phyloP scores from a whole-genome alignment of 2,329 filamentous ascomycete species.

The Aspergillus hiratsukae region DNA sequence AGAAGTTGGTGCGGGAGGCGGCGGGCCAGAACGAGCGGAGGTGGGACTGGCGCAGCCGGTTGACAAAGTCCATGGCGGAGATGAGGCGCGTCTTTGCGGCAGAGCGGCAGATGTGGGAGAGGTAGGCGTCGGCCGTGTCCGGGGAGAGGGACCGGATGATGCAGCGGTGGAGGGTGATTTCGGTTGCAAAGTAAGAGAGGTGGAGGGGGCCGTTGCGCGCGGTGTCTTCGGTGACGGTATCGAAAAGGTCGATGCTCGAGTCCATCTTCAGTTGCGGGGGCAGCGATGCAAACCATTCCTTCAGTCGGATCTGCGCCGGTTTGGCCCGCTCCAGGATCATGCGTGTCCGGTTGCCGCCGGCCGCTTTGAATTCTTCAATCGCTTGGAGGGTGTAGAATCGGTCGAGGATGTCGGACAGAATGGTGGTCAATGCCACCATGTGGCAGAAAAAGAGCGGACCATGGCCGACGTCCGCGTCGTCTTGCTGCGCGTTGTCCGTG shows the following conservation, averaged over 20 bases:
- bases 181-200: constrained; percentile 86
- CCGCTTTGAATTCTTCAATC: constrained; percentile 40
- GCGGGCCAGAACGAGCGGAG: constrained; percentile 79
- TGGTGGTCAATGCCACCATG: constrained; percentile 50
- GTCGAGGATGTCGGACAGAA: constrained; percentile 49
- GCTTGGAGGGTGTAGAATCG: constrained; percentile 50
- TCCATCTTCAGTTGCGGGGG: constrained; percentile 49
- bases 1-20: constrained; percentile 65
- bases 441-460: constrained; percentile 47
- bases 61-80: constrained; percentile 96
- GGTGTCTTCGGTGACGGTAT: constrained; percentile 37
- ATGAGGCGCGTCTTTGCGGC: constrained; percentile 92
- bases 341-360: constrained; percentile 43
- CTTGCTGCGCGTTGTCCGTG: constrained; percentile 20
- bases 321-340: constrained; percentile 51
- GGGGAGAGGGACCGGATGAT: constrained; percentile 75
- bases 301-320: constrained; percentile 49
- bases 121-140: constrained; percentile 65
- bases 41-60: constrained; percentile 80
- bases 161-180: constrained; percentile 86
- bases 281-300: constrained; percentile 50
- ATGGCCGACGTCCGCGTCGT: constrained; percentile 35
- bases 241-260: constrained; percentile 42
- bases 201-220: constrained; percentile 67
- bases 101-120: constrained; percentile 86